phyloP scores from a whole-genome alignment of 2,329 filamentous ascomycete genomes.

The Balansia obtecta region DNA sequence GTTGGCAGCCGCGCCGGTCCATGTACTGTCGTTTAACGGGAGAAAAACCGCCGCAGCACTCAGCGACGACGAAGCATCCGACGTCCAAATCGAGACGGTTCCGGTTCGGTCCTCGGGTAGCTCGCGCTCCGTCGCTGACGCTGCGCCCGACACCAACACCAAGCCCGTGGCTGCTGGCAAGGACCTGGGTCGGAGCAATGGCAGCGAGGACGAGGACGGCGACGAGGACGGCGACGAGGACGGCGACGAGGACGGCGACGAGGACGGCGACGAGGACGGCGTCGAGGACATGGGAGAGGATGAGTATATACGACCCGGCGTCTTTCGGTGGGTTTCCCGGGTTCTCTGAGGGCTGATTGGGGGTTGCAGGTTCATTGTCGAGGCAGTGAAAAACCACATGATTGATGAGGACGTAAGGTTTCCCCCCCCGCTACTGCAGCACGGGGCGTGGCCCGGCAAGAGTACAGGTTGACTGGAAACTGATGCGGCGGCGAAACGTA shows the following conservation, averaged over 20 bases:
- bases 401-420: slow-evolving; percentile 40
- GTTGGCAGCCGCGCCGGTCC: not conserved
- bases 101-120: slow-evolving; percentile 14
- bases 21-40: slow-evolving; percentile 11
- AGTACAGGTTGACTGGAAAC: slow-evolving; percentile 1
- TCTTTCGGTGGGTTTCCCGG: slow-evolving; percentile 8
- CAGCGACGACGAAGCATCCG: slow-evolving; percentile 24
- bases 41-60: slow-evolving; percentile 16
- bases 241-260: too few relatives aligned
- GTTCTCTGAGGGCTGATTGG: slow-evolving; percentile 10
- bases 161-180: slow-evolving; percentile 8
- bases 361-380: slow-evolving; percentile 54
- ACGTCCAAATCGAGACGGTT: slow-evolving; percentile 13
- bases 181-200: slow-evolving; percentile 14
- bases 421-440: not conserved
- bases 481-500: slow-evolving; percentile 12
- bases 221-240: slow-evolving; percentile 26
- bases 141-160: slow-evolving; percentile 7
- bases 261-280: slow-evolving; percentile 20
- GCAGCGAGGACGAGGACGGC: slow-evolving; percentile 20
- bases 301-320: slow-evolving; percentile 23
- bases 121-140: slow-evolving; percentile 11
- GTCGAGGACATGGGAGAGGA: slow-evolving; percentile 31
- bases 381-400: slow-evolving; percentile 57
- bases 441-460: too few relatives aligned